A percentile compares a stretch with the other conserved stretches of the same genome.
Evolutionary conservation across 495 filamentous ascomycete species (phyloP).

Genomic region (Aspergillus affinis): DNA sequence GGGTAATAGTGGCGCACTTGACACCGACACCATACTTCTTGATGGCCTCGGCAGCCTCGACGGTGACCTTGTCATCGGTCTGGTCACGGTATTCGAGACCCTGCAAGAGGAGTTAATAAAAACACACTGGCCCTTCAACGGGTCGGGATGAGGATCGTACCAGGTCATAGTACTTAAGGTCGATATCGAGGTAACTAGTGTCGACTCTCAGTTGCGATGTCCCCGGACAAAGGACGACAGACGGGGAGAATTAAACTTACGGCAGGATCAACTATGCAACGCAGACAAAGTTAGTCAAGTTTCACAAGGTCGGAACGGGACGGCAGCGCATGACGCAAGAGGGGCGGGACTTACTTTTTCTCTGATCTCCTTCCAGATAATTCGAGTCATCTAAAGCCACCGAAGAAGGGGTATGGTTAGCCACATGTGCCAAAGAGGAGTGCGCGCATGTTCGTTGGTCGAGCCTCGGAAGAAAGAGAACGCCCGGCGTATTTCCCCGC

Average conservation of each 20-base stretch:
- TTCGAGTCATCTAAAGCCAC: constrained; percentile 76
- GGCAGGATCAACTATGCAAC: constrained; percentile 76
- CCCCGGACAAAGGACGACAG: constrained; percentile 3
- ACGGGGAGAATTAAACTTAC: constrained; percentile 39
- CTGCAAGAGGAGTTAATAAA: constrained; percentile 22
- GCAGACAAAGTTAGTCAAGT: constrained; percentile 1
- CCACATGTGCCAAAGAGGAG: constrained; percentile 18
- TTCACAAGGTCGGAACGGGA: constrained; percentile 11
- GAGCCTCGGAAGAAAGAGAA: constrained; percentile 10
- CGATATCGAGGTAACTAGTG: constrained; percentile 80
- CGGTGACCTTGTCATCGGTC: constrained; percentile 93
- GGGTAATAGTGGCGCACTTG: constrained; percentile 99
- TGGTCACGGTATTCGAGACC: constrained; percentile 92
- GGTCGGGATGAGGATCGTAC: constrained; percentile 30
- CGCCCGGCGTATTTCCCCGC: constrained; percentile 40
- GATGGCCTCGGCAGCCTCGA: constrained; percentile 93
- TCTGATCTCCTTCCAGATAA: constrained; percentile 99
- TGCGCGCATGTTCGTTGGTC: constrained; percentile 14
- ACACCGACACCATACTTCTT: constrained; percentile 98
- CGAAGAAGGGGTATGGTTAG: constrained; percentile 21
- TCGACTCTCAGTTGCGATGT: constrained; percentile 17
- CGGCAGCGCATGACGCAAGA: constrained; percentile 22
- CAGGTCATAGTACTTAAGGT: constrained; percentile 99
- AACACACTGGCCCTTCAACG: background rate
- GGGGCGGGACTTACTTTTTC: constrained; percentile 63